These are phyloP conservation scores for Ophiostoma triangulosporum DNA, from an alignment of 2,329 filamentous ascomycete species.

Conservation along the genomic window DNA sequence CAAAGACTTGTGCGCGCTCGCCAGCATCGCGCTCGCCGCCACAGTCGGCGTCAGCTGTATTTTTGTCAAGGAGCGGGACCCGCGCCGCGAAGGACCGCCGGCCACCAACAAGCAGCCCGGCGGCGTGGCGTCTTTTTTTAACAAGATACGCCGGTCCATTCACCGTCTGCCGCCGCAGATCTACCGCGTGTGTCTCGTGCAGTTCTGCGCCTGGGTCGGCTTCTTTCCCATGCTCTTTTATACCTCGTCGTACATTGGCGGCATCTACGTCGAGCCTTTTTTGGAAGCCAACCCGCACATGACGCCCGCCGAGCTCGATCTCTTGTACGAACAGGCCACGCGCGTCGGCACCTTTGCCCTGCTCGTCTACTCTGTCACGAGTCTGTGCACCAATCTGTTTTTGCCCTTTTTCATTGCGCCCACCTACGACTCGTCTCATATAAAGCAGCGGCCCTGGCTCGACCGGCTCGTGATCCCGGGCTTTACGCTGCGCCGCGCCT, in stretches of 20 bases:
- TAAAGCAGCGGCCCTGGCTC: slow-evolving; percentile 27
- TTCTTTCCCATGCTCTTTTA: slow-evolving; percentile 97
- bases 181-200: slow-evolving; percentile 64
- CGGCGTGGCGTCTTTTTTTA: slow-evolving; percentile 68
- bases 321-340: slow-evolving; percentile 72
- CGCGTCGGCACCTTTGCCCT: slow-evolving; percentile 80
- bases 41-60: slow-evolving; percentile 60
- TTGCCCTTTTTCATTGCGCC: slow-evolving; percentile 77
- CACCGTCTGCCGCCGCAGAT: slow-evolving; percentile 70
- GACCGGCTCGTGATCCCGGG: slow-evolving; percentile 60
- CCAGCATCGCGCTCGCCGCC: slow-evolving; percentile 54
- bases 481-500: slow-evolving; percentile 75
- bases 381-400: slow-evolving; percentile 66
- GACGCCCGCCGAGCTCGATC: slow-evolving; percentile 60
- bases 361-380: slow-evolving; percentile 76
- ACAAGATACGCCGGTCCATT: slow-evolving; percentile 61
- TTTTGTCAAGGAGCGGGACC: slow-evolving; percentile 66
- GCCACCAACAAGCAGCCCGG: slow-evolving; percentile 33
- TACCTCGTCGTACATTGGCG: slow-evolving; percentile 83
- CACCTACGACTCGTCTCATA: slow-evolving; percentile 55
- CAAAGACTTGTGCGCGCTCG: slow-evolving; percentile 79
- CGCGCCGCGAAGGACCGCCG: slow-evolving; percentile 54
- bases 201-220: slow-evolving; percentile 82
- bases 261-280: slow-evolving; percentile 79
- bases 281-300: slow-evolving; percentile 68